Evolutionary conservation across 176 grass and related monocot genomes (phyloP).

Genomic region (Cocos nucifera): DNA sequence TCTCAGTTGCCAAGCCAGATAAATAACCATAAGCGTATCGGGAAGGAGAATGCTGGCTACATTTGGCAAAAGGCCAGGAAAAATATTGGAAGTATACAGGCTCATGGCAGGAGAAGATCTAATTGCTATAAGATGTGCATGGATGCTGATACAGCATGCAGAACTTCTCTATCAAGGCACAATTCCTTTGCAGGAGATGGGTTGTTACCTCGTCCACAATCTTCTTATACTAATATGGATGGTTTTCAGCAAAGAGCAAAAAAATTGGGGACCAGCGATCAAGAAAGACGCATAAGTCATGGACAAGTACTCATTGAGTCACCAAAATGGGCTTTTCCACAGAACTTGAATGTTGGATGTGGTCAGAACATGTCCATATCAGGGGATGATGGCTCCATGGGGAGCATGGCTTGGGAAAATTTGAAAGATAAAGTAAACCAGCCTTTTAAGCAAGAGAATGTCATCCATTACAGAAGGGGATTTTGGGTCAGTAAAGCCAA

Average conservation of each 20-base stretch:
- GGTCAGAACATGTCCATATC: neutral
- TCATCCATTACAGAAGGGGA: neutral
- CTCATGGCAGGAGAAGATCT: neutral
- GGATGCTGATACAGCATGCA: too few relatives aligned
- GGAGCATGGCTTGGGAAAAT: neutral
- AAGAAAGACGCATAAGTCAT: neutral
- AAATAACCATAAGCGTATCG: neutral
- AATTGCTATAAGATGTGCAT: too few relatives aligned
- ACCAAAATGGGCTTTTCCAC: neutral
- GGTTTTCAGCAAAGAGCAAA: neutral
- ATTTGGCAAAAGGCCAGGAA: neutral
- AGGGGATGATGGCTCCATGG: neutral
- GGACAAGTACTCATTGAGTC: neutral
- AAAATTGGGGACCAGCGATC: neutral
- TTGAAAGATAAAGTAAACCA: neutral
- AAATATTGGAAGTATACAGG: neutral
- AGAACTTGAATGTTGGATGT: neutral
- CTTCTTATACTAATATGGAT: neutral
- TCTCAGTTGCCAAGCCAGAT: neutral
- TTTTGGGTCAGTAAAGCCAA: neutral
- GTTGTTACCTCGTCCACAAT: conserved; percentile 1
- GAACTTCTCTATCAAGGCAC: neutral
- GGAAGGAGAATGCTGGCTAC: neutral
- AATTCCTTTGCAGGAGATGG: neutral
- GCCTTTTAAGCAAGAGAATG: neutral